A percentile compares a stretch with the other conserved stretches of the same genome.
Evolutionary conservation across 257 asterid genomes (phyloP).

Genomic region (Striga asiatica): DNA sequence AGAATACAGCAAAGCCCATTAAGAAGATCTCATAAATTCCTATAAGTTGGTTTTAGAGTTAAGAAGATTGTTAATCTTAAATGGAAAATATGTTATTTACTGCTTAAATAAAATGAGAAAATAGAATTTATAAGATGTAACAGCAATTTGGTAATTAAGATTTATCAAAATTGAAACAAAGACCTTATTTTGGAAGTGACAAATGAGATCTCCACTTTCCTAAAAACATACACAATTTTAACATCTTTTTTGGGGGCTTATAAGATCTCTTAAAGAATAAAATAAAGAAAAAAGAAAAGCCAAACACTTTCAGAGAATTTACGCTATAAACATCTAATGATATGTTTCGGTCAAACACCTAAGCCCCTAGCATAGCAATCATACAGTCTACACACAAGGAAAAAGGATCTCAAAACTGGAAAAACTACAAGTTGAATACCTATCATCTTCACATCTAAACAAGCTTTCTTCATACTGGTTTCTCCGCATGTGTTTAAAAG

Average conservation of each 20-base stretch:
- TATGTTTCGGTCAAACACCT: background rate
- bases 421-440: conserved; percentile 26
- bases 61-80: background rate
- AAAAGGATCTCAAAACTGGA: background rate
- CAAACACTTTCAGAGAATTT: background rate
- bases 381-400: background rate
- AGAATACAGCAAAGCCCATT: too few species aligned
- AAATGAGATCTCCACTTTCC: background rate
- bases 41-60: background rate
- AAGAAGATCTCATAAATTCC: too few species aligned
- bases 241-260: background rate
- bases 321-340: background rate
- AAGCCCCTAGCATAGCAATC: background rate
- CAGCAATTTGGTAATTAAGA: background rate
- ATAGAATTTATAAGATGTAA: too few species aligned
- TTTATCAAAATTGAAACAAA: background rate
- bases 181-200: background rate
- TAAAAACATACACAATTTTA: background rate
- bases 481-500: conserved; percentile 51
- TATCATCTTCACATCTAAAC: conserved; percentile 52
- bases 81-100: background rate
- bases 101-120: background rate
- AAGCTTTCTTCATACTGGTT: conserved; percentile 51
- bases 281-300: too few species aligned
- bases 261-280: background rate